phyloP scores from a whole-genome alignment of 495 filamentous ascomycete species.

The Aspergillus ellipticus region DNA sequence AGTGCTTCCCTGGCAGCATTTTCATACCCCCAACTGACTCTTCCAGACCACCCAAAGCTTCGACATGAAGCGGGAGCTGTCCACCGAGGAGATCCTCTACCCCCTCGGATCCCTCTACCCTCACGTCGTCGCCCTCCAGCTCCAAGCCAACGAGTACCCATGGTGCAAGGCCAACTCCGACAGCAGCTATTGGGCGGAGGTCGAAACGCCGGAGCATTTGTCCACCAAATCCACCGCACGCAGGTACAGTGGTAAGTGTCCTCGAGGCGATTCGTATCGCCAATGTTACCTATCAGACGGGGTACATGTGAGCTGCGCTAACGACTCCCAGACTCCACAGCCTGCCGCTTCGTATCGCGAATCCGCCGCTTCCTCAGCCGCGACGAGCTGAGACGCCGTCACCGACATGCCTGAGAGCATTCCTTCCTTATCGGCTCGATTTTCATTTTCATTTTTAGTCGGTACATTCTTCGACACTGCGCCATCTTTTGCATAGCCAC shows the following conservation, averaged over 20 bases:
- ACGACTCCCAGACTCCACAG: constrained; percentile 14
- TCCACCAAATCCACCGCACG: constrained; percentile 14
- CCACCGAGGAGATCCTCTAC: constrained; percentile 34
- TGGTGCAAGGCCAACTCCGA: constrained; percentile 32
- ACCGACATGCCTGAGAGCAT: constrained; percentile 5
- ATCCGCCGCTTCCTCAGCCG: constrained; percentile 32
- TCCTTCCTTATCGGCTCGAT: neutral
- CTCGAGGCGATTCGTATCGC: neutral
- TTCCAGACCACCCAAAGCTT: constrained; percentile 18
- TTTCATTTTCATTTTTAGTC: neutral
- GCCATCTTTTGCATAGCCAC: neutral
- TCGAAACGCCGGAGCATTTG: constrained; percentile 23
- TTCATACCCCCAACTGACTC: neutral
- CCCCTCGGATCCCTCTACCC: constrained; percentile 39
- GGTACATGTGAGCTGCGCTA: constrained; percentile 5
- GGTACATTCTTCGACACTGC: neutral
- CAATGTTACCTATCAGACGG: constrained; percentile 8
- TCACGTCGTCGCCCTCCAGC: constrained; percentile 39
- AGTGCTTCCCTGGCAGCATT: constrained; percentile 12
- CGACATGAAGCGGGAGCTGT: constrained; percentile 28
- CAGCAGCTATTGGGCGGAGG: constrained; percentile 35
- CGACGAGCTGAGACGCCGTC: constrained; percentile 23
- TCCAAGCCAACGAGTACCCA: constrained; percentile 25
- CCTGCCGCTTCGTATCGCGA: constrained; percentile 29
- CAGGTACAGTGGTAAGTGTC: constrained; percentile 27